phyloP scores from a whole-genome alignment of 495 filamentous ascomycete species.

The Aspergillus cavernicola region DNA sequence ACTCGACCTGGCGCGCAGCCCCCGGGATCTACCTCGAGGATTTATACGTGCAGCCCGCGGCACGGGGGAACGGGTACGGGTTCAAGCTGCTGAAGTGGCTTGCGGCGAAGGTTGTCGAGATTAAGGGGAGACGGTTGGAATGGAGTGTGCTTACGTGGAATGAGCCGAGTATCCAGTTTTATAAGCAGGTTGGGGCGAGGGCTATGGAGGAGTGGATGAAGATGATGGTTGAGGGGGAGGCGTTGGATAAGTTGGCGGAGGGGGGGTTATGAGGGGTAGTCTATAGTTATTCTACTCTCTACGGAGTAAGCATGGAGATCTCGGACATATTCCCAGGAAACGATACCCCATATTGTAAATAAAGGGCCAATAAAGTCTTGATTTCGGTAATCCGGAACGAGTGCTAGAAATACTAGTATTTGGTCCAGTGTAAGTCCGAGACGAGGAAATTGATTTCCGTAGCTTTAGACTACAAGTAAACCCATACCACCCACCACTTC shows the following conservation, averaged over 20 bases:
- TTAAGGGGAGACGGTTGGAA: conserved; percentile 74
- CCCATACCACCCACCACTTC: too few species aligned
- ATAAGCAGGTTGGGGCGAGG: conserved; percentile 72
- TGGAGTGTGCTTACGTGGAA: conserved; percentile 95
- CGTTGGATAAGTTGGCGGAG: conserved; percentile 55
- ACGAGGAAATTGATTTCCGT: too few species aligned
- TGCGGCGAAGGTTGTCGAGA: conserved; percentile 66
- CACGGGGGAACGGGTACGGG: conserved; percentile 75
- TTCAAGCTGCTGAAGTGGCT: conserved; percentile 69
- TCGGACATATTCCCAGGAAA: too few species aligned
- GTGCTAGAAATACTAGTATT: too few species aligned
- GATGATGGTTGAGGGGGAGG: conserved; percentile 81
- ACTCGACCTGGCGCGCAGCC: conserved; percentile 78
- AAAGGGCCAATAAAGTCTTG: too few species aligned
- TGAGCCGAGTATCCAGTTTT: conserved; percentile 83
- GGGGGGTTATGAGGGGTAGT: conserved; percentile 11
- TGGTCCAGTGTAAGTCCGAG: too few species aligned
- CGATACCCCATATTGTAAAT: too few species aligned
- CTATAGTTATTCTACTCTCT: too few species aligned
- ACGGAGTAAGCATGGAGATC: too few species aligned
- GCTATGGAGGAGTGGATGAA: conserved; percentile 83
- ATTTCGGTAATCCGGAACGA: too few species aligned
- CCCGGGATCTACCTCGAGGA: conserved; percentile 96
- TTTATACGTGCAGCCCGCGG: conserved; percentile 70
- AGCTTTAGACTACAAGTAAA: too few species aligned